Conservation (phyloP, 1,284 basidiomycete genomes). For the Trichosporon faecale region DNA sequence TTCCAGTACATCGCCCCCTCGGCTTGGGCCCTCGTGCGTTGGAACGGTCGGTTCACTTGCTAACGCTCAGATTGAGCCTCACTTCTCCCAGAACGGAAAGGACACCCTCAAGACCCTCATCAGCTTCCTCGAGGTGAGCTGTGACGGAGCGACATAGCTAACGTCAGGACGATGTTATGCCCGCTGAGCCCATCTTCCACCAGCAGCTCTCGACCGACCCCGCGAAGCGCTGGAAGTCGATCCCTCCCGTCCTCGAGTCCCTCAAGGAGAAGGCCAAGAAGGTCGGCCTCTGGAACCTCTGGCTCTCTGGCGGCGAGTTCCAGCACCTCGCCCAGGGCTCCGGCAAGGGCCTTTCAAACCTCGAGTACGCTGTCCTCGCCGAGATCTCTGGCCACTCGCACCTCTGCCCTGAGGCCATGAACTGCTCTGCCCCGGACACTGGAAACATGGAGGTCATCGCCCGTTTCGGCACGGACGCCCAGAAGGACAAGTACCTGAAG, state of each 20-base stretch:
- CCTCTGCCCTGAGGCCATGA: slow-evolving; percentile 78
- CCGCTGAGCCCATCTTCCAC: slow-evolving; percentile 72
- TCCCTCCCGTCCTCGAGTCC: slow-evolving; percentile 75
- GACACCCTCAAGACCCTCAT: slow-evolving; percentile 79
- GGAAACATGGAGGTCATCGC: slow-evolving; percentile 98
- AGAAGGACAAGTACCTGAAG: slow-evolving; percentile 85
- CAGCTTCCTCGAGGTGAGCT: slow-evolving; percentile 74
- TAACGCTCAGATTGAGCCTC: slow-evolving; percentile 70
- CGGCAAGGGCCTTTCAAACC: slow-evolving; percentile 84
- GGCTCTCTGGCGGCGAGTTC: slow-evolving; percentile 90
- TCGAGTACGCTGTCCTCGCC: slow-evolving; percentile 95
- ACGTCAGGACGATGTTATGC: slow-evolving; percentile 76
- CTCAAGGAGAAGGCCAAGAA: slow-evolving; percentile 84
- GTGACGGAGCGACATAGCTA: background rate
- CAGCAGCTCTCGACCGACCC: slow-evolving; percentile 78
- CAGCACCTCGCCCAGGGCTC: slow-evolving; percentile 60
- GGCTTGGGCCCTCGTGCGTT: slow-evolving; percentile 33
- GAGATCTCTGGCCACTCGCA: slow-evolving; percentile 86
- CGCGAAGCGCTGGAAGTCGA: slow-evolving; percentile 73
- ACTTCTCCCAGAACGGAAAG: slow-evolving; percentile 83
- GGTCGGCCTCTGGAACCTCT: slow-evolving; percentile 93
- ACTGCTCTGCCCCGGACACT: slow-evolving; percentile 93
- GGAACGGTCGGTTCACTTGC: background rate
- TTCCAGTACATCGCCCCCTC: slow-evolving; percentile 30
- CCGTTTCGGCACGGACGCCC: slow-evolving; percentile 80